Evolutionary conservation across 495 filamentous ascomycete genomes (phyloP).

Genomic region (Glonium stellatum): DNA sequence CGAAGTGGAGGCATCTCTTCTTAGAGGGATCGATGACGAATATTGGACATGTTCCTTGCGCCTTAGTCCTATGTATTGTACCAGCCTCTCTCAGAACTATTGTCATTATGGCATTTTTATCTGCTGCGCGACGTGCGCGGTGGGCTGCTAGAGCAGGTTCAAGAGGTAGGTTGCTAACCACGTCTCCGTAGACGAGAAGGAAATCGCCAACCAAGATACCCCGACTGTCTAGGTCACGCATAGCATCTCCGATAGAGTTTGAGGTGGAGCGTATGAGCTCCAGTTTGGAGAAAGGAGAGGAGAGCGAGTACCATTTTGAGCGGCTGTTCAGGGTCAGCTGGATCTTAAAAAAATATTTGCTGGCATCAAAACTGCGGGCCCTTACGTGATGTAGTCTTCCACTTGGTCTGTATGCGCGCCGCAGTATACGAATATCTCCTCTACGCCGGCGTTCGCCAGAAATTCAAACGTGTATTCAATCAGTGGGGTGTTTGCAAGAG

Average conservation of each 20-base stretch:
- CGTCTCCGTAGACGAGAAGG: conserved; percentile 83
- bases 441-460: conserved; percentile 84
- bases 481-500: conserved; percentile 84
- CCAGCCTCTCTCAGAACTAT: conserved; percentile 81
- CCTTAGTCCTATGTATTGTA: conserved; percentile 64
- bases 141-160: conserved; percentile 72
- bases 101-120: conserved; percentile 98
- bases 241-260: conserved; percentile 86
- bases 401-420: conserved; percentile 84
- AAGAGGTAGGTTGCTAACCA: conserved; percentile 85
- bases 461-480: conserved; percentile 98
- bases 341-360: conserved; percentile 35
- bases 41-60: conserved; percentile 63
- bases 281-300: conserved; percentile 78
- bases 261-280: conserved; percentile 82
- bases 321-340: conserved; percentile 5
- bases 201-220: conserved; percentile 85
- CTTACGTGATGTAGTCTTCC: conserved; percentile 71
- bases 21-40: conserved; percentile 79
- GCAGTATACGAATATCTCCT: conserved; percentile 87
- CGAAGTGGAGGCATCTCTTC: conserved; percentile 85
- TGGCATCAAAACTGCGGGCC: background rate
- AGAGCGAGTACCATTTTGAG: conserved; percentile 61
- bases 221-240: conserved; percentile 87
- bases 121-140: conserved; percentile 67